Base-by-base conservation (phyloP, 768 basidiomycete genomes). In the Pleurotus eryngii region DNA sequence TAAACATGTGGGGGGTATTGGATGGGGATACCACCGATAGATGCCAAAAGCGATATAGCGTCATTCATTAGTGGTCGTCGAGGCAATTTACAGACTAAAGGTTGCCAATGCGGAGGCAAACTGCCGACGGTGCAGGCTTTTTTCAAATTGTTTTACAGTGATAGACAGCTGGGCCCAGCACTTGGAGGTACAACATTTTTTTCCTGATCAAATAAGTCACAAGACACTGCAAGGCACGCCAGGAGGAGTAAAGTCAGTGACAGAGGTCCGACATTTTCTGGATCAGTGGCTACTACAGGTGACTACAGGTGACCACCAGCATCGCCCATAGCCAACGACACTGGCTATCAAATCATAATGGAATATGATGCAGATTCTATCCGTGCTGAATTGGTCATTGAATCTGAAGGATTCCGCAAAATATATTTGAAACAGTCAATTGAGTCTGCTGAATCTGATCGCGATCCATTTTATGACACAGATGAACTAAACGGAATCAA, bases 401-500 rank as follows among this genome's bases (percentile, higher is more conserved):
- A 11, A 35, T 35, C 30, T 11, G 30, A 35, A n/a, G n/a, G 42
- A 45, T 45, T 45, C 42, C 42, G 20, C 24, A 54, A 54, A 54
- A 18, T 40, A 54, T 12, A 40, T 54, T 40, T 54, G 51, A 54
- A 54, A 54, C 51, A 42, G 37, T 40, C 43, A 17, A 42, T 51
- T 51, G 27, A 42, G n/a, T 54, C 42, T 17, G 39, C 51, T 54
- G 51, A 54, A 54, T 54, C 51, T 54, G 51, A 54, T 54, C 51
- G 39, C 51, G 51, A 54, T 54, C 51, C 51, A 12, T 40, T n/a
- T 54, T 38, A 54, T 54, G 51, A 54, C 51, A 54, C 51, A 54
- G 51, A 54, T 54, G 51, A 17, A 50, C 49, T 50, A 50, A 50
- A 50, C 49, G 49, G 51, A 54, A 54, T 54, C 51, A 54, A 54